Conservation (phyloP, 2,329 filamentous ascomycete species). For the Aspergillus sp. region DNA sequence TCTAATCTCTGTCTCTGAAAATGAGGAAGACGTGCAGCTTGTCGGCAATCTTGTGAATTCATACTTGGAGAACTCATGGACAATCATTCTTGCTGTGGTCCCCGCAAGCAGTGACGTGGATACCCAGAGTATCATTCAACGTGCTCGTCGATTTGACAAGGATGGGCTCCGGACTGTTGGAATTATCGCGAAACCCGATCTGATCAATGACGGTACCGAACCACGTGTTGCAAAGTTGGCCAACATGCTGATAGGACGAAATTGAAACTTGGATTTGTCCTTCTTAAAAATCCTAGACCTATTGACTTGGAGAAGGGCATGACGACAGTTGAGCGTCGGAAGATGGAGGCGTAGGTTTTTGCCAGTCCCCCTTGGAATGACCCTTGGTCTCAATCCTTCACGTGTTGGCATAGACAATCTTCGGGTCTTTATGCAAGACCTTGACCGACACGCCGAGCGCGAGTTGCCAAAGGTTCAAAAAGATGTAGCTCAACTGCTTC, state of each 20-base stretch:
- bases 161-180: conserved; percentile 33
- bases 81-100: conserved; percentile 42
- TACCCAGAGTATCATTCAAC: conserved; percentile 36
- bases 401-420: conserved; percentile 16
- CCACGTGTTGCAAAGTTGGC: conserved; percentile 17
- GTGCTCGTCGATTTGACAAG: conserved; percentile 28
- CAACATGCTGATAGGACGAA: conserved; percentile 19
- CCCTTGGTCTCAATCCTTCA: conserved; percentile 9
- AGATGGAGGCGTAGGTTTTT: conserved; percentile 12
- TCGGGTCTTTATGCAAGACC: conserved; percentile 12
- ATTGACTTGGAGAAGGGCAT: conserved; percentile 11
- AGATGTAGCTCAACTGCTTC: conserved; percentile 11
- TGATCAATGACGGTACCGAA: conserved; percentile 17
- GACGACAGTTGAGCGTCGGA: conserved; percentile 1
- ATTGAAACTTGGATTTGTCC: conserved; percentile 23
- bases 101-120: conserved; percentile 37
- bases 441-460: conserved; percentile 15
- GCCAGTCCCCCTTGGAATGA: conserved; percentile 10
- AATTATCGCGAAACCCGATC: conserved; percentile 45
- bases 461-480: conserved; percentile 15
- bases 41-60: conserved; percentile 42
- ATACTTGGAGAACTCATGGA: conserved; percentile 38
- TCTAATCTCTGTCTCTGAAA: conserved; percentile 48
- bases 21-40: conserved; percentile 49
- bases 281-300: conserved; percentile 21